A percentile compares a stretch with the other conserved stretches of the same genome.
Evolutionary conservation across 2,329 filamentous ascomycete species (phyloP).

Genomic region (Alternaria burnsii): DNA sequence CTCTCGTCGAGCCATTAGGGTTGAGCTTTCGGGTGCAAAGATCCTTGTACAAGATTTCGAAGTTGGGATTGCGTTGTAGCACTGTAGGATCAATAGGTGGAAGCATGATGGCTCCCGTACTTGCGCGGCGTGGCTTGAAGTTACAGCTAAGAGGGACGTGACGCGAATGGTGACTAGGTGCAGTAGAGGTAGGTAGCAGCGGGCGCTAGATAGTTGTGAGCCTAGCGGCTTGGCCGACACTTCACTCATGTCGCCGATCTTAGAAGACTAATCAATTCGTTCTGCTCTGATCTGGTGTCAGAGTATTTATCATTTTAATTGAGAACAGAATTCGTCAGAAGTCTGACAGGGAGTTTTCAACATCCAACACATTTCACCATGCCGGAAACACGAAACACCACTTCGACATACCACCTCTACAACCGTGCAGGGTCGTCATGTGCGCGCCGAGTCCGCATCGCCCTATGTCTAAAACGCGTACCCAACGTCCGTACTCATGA

Average conservation of each 20-base stretch:
- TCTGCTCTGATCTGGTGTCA: not conserved
- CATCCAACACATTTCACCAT: not conserved
- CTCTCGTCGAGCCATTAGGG: conserved; percentile 54
- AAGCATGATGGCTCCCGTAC: conserved; percentile 43
- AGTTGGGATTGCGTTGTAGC: conserved; percentile 54
- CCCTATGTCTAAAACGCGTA: conserved; percentile 61
- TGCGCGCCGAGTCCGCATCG: conserved; percentile 68
- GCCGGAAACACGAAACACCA: not conserved
- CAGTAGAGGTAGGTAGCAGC: conserved; percentile 5
- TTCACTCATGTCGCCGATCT: not conserved
- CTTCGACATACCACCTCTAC: conserved; percentile 55
- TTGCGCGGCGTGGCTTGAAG: not conserved
- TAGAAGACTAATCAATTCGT: not conserved
- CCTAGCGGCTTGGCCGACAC: conserved; percentile 16
- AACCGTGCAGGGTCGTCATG: conserved; percentile 71
- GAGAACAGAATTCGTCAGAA: not conserved
- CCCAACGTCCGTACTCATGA: conserved; percentile 59
- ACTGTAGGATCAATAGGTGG: conserved; percentile 52
- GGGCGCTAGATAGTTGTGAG: conserved; percentile 3
- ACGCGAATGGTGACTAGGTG: conserved; percentile 1
- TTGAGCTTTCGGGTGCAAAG: conserved; percentile 55
- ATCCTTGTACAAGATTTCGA: conserved; percentile 57
- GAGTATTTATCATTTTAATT: not conserved
- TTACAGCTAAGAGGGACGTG: not conserved
- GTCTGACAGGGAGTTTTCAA: not conserved